A percentile compares a stretch with the other conserved stretches of the same genome.
phyloP scores from a whole-genome alignment of 768 basidiomycete genomes.

The Tylopilus sp. region DNA sequence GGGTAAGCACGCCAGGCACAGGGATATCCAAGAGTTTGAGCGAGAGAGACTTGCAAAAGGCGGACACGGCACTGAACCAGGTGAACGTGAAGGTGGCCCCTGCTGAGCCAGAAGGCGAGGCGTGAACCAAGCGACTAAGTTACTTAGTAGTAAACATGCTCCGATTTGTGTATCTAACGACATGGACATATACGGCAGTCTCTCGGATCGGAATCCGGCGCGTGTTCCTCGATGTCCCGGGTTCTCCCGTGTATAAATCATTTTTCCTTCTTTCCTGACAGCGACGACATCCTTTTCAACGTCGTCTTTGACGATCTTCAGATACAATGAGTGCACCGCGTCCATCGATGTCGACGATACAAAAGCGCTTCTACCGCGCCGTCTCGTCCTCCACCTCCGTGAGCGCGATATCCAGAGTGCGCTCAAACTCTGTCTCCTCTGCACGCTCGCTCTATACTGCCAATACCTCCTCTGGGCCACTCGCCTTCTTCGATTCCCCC shows the following conservation, averaged over 20 bases:
- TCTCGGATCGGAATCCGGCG: too few species aligned
- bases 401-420: constrained; percentile 35
- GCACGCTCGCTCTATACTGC: constrained; percentile 43
- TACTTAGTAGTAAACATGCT: too few species aligned
- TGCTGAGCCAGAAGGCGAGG: neutral
- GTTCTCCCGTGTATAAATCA: constrained; percentile 10
- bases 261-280: neutral
- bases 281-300: constrained; percentile 9
- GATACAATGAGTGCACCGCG: constrained; percentile 34
- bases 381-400: constrained; percentile 27
- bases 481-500: constrained; percentile 40
- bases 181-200: too few species aligned
- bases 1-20: constrained; percentile 86
- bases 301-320: neutral
- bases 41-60: constrained; percentile 82
- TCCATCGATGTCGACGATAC: constrained; percentile 46
- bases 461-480: constrained; percentile 26
- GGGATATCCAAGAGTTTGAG: constrained; percentile 74
- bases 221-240: constrained; percentile 11
- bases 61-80: constrained; percentile 75
- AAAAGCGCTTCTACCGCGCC: constrained; percentile 48
- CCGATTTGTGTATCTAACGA: too few species aligned
- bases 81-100: neutral
- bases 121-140: neutral
- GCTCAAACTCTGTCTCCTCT: constrained; percentile 42